phyloP scores from a whole-genome alignment of 108 stramenopile species.

The Pseudonitzschia multiseries region DNA sequence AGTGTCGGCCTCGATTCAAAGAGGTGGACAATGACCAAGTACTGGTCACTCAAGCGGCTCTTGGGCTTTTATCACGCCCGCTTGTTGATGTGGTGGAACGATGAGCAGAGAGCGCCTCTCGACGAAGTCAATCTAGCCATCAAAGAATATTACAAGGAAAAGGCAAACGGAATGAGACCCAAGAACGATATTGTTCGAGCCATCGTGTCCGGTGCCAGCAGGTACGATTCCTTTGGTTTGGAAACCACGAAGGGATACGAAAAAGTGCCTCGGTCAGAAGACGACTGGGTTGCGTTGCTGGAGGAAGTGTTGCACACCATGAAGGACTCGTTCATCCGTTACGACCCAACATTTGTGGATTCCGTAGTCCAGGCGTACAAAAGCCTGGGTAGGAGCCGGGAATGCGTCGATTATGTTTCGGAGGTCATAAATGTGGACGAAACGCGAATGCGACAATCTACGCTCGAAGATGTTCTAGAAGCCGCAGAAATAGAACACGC shows the following conservation, averaged over 20 bases:
- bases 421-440: background rate
- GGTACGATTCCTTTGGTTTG: background rate
- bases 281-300: slow-evolving; percentile 22
- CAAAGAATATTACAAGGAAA: slow-evolving; percentile 45
- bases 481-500: slow-evolving; percentile 8
- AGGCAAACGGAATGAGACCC: slow-evolving; percentile 33
- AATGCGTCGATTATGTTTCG: slow-evolving; percentile 16
- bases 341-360: slow-evolving; percentile 31
- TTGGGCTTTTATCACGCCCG: slow-evolving; percentile 66
- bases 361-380: slow-evolving; percentile 20
- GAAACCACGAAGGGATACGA: slow-evolving; percentile 16
- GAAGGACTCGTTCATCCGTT: slow-evolving; percentile 8
- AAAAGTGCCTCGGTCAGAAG: slow-evolving; percentile 15
- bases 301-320: slow-evolving; percentile 12
- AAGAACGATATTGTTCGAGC: slow-evolving; percentile 38
- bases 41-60: slow-evolving; percentile 62
- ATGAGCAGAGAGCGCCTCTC: slow-evolving; percentile 49
- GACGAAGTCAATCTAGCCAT: slow-evolving; percentile 64
- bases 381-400: slow-evolving; percentile 2
- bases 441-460: no score
- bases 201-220: slow-evolving; percentile 14
- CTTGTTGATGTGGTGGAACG: slow-evolving; percentile 77
- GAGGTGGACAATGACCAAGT: slow-evolving; percentile 53
- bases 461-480: slow-evolving; percentile 2
- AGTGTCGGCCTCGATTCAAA: slow-evolving; percentile 36